Evolutionary conservation across 352 stramenopile species (phyloP), one percentile per base, ranked within the genome.

Genomic region (Phytophthora melonis): DNA sequence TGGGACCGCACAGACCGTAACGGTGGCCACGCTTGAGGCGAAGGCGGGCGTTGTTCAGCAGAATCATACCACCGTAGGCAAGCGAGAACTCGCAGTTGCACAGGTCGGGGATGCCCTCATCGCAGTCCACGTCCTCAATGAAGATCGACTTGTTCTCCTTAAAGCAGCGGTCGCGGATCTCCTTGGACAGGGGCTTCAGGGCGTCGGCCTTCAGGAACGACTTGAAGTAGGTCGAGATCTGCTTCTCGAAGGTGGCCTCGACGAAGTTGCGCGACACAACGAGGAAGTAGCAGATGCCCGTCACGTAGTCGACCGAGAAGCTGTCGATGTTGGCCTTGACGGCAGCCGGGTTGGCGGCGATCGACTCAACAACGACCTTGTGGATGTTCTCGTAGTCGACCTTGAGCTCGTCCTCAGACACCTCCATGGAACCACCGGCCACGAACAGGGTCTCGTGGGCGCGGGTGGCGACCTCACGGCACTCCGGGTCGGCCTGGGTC

Each of bases 21-120:
- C 92, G 89, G 78, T 97, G 90, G 19, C 93, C 93, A 83, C 94
- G 92, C 80, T 96, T 96, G 11, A 98, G 84, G 59, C 92, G 92
- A 65, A 98, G 88, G 70, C 94, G 92, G 6, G 93, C 93, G 77
- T 96, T 95, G 80, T 97, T 96, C 30, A 98, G 79, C 70, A 98
- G 70, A 69, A 97, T 96, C 83, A 97, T 97, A 80, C 94, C 93
- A 89, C 91, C 92, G 79, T 98, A 97, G 6, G 98, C 98, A 57
- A 99, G 91, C 68, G 98, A 99, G 84, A 99, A 99, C 79, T 98
- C 95, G 78, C 97, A 99, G 93, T 99, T 99, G 81, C 98, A 99
- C 7, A 99, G 86, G 77, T 99, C 95, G 45, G 98, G 97, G 61
- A 98, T 95, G 83, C 97, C 96, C 70, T 99, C 96, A 36, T 99